phyloP scores from a whole-genome alignment of 495 filamentous ascomycete species.

The Penicillium paradoxum region DNA sequence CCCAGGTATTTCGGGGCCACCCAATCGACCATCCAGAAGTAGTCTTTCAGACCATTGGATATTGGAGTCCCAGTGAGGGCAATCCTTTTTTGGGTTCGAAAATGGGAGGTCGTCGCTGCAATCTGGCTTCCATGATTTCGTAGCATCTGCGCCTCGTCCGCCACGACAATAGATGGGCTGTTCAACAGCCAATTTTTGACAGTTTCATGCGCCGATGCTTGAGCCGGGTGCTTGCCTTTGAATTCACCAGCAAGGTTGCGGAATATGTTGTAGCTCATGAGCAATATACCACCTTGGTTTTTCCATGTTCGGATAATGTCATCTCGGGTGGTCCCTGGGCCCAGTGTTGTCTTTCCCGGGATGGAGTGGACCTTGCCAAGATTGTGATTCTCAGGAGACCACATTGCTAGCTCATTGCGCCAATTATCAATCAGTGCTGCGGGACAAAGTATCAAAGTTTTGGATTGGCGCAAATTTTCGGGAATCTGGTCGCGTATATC shows the following conservation, averaged over 20 bases:
- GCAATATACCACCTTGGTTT: constrained; percentile 61
- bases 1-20: constrained; percentile 76
- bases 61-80: constrained; percentile 86
- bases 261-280: constrained; percentile 72
- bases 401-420: constrained; percentile 68
- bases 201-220: constrained; percentile 17
- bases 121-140: constrained; percentile 59
- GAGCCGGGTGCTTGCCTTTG: constrained; percentile 22
- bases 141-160: constrained; percentile 80
- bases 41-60: constrained; percentile 76
- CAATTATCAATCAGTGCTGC: constrained; percentile 75
- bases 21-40: constrained; percentile 85
- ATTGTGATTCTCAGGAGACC: constrained; percentile 48
- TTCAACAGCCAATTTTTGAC: constrained; percentile 48
- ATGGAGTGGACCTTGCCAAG: constrained; percentile 48
- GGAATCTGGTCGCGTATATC: constrained; percentile 63
- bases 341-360: constrained; percentile 2
- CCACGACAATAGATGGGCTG: constrained; percentile 69
- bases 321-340: constrained; percentile 29
- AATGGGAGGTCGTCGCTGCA: constrained; percentile 45
- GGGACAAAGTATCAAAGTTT: constrained; percentile 72
- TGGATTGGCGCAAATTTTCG: constrained; percentile 50
- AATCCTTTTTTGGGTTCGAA: constrained; percentile 68
- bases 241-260: constrained; percentile 22
- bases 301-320: constrained; percentile 54